Conservation (phyloP, 225 moss, liverwort and hornwort genomes). For the Neckera pumila region DNA sequence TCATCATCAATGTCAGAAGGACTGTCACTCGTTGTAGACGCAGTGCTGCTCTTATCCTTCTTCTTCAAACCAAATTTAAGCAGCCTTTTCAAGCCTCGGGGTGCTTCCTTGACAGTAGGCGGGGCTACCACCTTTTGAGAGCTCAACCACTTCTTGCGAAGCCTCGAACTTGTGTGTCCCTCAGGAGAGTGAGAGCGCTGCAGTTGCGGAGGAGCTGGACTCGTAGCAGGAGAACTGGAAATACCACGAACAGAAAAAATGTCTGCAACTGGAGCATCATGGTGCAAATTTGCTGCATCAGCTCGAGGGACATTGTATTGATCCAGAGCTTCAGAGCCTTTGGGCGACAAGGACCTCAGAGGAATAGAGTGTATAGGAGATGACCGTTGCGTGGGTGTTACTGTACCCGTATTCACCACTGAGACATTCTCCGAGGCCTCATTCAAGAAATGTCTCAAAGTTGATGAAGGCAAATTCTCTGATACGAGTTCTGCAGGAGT, state of each 20-base stretch:
- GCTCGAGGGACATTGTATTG: conserved; percentile 38
- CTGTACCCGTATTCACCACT: neutral
- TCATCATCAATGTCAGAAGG: conserved; percentile 87
- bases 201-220: conserved; percentile 43
- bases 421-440: neutral
- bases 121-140: conserved; percentile 49
- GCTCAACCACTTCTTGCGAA: conserved; percentile 70
- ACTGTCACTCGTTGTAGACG: conserved; percentile 58
- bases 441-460: conserved; percentile 7
- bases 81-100: conserved; percentile 78
- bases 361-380: conserved; percentile 49
- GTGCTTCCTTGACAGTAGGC: conserved; percentile 60
- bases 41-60: conserved; percentile 44
- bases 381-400: conserved; percentile 14
- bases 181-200: conserved; percentile 61
- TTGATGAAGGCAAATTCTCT: conserved; percentile 10
- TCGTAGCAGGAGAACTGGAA: conserved; percentile 40
- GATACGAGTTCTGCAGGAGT: neutral
- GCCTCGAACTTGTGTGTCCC: conserved; percentile 26
- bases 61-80: conserved; percentile 82
- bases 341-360: conserved; percentile 40
- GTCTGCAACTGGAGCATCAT: conserved; percentile 49
- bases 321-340: conserved; percentile 24
- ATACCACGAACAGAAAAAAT: conserved; percentile 6
- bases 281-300: conserved; percentile 21